Evolutionary conservation across 1,139 yeast species (phyloP).

Genomic region (Kazachstania sp.): DNA sequence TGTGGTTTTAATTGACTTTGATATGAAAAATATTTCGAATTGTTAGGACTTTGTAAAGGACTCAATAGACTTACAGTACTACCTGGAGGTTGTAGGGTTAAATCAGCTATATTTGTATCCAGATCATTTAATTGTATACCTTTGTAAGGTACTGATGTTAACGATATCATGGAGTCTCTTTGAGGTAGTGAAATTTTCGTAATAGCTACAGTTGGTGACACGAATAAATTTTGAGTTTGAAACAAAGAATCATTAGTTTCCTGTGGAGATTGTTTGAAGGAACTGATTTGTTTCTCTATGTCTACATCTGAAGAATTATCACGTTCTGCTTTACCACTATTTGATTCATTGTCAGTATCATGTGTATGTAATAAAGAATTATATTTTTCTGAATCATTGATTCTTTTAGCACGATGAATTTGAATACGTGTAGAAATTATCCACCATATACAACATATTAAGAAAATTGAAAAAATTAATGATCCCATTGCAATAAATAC

Average conservation of each 20-base stretch:
- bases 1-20: neutral
- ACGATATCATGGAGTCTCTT: neutral
- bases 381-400: neutral
- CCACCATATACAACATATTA: neutral
- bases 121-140: too few species aligned
- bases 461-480: slow-evolving; percentile 41
- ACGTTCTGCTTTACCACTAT: too few species aligned
- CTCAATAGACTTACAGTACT: neutral
- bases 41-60: neutral
- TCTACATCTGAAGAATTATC: neutral
- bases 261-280: slow-evolving; percentile 7
- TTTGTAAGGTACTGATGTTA: neutral
- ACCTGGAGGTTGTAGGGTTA: too few species aligned
- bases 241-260: slow-evolving; percentile 6
- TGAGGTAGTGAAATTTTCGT: slow-evolving; percentile 29
- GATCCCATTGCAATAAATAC: slow-evolving; percentile 74
- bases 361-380: neutral
- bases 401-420: neutral
- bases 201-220: slow-evolving; percentile 73
- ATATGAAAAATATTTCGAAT: neutral
- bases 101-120: too few species aligned
- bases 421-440: neutral
- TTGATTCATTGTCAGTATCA: neutral
- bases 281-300: neutral
- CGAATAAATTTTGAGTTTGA: slow-evolving; percentile 38